These are phyloP conservation scores for Lentinula raphanica DNA, from an alignment of 768 basidiomycete genomes.

Conservation along the genomic window DNA sequence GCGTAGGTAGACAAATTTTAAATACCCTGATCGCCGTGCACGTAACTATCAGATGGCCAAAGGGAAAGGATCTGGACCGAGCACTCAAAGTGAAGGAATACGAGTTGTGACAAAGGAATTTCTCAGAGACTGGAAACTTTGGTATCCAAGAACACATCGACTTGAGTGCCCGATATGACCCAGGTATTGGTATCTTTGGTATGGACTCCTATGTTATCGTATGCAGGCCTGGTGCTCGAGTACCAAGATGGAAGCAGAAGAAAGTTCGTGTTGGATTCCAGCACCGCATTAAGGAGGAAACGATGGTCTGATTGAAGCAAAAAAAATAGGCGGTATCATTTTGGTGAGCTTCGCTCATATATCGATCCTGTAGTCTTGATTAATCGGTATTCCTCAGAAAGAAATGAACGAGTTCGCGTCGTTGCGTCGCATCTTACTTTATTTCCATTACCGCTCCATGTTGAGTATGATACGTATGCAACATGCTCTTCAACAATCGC, in stretches of 20 bases:
- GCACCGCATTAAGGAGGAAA: constrained; percentile 93
- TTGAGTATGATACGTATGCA: constrained; percentile 6
- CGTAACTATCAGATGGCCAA: constrained; percentile 98
- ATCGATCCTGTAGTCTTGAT: background rate
- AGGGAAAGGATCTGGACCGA: constrained; percentile 98
- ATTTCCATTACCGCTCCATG: background rate
- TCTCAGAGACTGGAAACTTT: constrained; percentile 98
- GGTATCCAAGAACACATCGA: constrained; percentile 99
- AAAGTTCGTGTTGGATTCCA: constrained; percentile 80
- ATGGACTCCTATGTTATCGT: constrained; percentile 99
- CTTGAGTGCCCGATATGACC: constrained; percentile 97
- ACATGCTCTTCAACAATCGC: constrained; percentile 4
- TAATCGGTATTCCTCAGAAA: constrained; percentile 3
- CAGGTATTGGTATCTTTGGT: constrained; percentile 97
- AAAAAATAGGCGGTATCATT: constrained; percentile 97
- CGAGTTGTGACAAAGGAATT: constrained; percentile 95
- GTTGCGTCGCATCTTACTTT: constrained; percentile 1
- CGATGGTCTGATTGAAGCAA: constrained; percentile 99
- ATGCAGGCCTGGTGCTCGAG: constrained; percentile 91
- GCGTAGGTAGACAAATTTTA: too few relatives aligned
- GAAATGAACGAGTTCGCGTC: constrained; percentile 8
- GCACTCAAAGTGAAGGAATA: constrained; percentile 99
- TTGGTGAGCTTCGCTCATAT: constrained; percentile 45
- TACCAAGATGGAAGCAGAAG: constrained; percentile 86
- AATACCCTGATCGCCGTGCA: constrained; percentile 98